A percentile compares a stretch with the other conserved stretches of the same genome.
phyloP scores from a whole-genome alignment of 768 basidiomycete species.

The Butyriboletus loyo region DNA sequence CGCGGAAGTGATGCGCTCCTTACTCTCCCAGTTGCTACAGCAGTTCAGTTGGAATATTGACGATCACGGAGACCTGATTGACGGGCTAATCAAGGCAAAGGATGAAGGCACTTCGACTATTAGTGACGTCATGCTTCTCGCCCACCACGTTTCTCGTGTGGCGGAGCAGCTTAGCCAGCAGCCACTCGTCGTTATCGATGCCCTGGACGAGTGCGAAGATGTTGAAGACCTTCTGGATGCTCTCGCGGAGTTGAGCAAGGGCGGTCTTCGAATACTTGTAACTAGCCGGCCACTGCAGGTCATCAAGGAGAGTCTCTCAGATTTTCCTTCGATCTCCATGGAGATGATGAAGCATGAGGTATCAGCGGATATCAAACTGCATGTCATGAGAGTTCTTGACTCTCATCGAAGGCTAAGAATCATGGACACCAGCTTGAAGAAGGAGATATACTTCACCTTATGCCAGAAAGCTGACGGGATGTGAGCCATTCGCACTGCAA shows the following conservation, averaged over 20 bases:
- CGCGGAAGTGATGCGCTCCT: constrained; percentile 12
- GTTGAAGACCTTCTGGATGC: not conserved
- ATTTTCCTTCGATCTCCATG: not conserved
- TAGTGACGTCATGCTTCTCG: too few species aligned
- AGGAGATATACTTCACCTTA: not conserved
- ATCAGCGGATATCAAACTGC: constrained; percentile 1
- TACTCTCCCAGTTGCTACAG: constrained; percentile 15
- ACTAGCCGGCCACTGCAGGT: constrained; percentile 13
- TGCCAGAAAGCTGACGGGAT: constrained; percentile 11
- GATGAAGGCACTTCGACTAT: too few species aligned
- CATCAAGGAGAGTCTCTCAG: constrained; percentile 1
- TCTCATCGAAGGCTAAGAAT: constrained; percentile 5
- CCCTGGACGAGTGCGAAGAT: constrained; percentile 15
- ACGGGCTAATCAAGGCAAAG: not conserved
- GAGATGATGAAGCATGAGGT: constrained; percentile 1
- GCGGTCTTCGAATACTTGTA: constrained; percentile 1
- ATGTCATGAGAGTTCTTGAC: constrained; percentile 7
- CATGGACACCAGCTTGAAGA: not conserved
- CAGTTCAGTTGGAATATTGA: not conserved
- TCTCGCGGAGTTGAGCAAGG: not conserved
- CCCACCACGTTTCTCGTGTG: not conserved
- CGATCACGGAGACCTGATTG: not conserved
- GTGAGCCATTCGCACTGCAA: not conserved
- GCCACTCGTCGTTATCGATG: constrained; percentile 14
- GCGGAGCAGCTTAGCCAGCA: not conserved